Evolutionary conservation across 169 alveolate species (phyloP), one percentile per base, ranked within the genome.

Genomic region (Babesia sp.): DNA sequence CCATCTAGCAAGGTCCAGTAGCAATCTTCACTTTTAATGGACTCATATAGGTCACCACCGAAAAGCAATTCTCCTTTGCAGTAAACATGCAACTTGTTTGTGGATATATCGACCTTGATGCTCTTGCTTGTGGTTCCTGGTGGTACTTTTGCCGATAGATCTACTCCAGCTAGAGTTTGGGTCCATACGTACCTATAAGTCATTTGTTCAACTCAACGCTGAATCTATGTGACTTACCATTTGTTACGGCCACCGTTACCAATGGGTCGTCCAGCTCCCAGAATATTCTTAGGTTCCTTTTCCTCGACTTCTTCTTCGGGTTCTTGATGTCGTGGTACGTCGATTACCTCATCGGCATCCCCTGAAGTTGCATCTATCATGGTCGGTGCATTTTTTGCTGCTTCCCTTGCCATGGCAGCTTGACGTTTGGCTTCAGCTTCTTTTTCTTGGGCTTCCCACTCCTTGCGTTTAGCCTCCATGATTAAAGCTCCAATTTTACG

Each of bases 1-100:
- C 93, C 92, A 58, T 95, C 98, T 46, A 93, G 96, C 67, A 96
- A 61, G n/a, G 97, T 90, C 99, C 99, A 97, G 59, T 96, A 71
- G 46, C 95, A 90, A 58, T 96, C 99, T 56, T 95, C 99, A 1
- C 96, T 85, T 57, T 95, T 96, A 45, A 97, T 94, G 42, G 87
- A 87, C 50, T 92, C 94, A 69, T 85, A 88, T 54, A 95, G 87
- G 45, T 93, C 97, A 26, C 99, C 99, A 45, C 78, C 92, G 54
- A 94, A 77, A 29, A 92, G 74, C 31, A 75, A 70, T 46, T 73
- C 74, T 20, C 90, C 90, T 46, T 88, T 85, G n/a, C 92, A 84
- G 22, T 78, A 83, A 14, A 93, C 91, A 33, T 51, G 83, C 7
- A 94, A 54, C 76, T 71, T 86, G 58, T 58, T 88, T 56, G 90